Evolutionary conservation across 2,329 filamentous ascomycete genomes (phyloP), one percentile per base, ranked within the genome.

Genomic region (Trichothecium sympodiale): DNA sequence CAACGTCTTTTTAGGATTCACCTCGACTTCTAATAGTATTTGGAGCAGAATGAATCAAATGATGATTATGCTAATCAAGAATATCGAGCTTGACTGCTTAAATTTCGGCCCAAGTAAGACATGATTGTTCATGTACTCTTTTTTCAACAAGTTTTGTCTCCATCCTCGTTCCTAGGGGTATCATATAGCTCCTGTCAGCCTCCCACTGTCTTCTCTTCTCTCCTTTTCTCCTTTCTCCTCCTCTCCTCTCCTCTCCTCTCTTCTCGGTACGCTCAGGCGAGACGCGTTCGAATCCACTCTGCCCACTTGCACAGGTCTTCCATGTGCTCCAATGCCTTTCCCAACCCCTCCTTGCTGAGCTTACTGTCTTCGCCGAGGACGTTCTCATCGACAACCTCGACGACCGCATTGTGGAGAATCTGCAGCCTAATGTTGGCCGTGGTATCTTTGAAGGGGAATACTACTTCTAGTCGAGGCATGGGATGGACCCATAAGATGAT

Each of bases 331-430:
- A 74, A 48, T 38, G 61, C 51, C 31, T 50, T 57, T 17, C 59
- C 69, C 32, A 73, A 48, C 31, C 64, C 60, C 40, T 63, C 57
- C 16, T 55, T 54, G 12, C 52, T 57, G 12, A 67, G 44, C 34
- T 49, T 48, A 42, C 53, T 58, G n/a, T 52, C 53, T 38, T 56
- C 57, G 5, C 48, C 48, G 17, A 60, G 43, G 13, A 62, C 49
- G 42, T 80, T 79, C 45, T 81, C 73, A 17, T 71, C 66, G 3
- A 66, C 55, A 26, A 83, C 61, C 14, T 69, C 61, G 4, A 83
- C 64, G 12, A 69, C 61, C 4, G 71, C 79, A 38, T 79, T 76
- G 26, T 69, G 61, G 15, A 70, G 62, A 14, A 83, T 68, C 45
- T 75, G 72, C 10, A 83, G 46, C 17, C 65, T 65, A 17, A 82